Evolutionary conservation across 2,329 filamentous ascomycete species (phyloP).

Genomic region (Metarhizium guizhouense): DNA sequence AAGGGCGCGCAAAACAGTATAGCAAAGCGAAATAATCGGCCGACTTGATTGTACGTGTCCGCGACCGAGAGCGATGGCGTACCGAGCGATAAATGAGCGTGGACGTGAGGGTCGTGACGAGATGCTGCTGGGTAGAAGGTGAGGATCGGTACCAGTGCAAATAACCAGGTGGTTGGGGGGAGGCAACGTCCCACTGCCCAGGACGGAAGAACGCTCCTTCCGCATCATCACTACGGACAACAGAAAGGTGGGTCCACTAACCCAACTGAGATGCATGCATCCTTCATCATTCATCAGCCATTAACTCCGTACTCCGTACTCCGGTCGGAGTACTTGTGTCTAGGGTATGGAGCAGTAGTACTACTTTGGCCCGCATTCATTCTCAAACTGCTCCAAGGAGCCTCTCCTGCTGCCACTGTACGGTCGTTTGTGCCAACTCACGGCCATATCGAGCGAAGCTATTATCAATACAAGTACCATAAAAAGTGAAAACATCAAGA

Average conservation of each 20-base stretch:
- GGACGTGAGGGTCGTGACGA: constrained; percentile 8
- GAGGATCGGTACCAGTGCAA: not conserved
- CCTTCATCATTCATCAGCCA: not conserved
- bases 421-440: too few relatives aligned
- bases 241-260: not conserved
- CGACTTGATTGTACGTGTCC: constrained; percentile 10
- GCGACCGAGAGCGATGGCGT: constrained; percentile 17
- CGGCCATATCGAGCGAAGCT: too few relatives aligned
- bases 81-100: constrained; percentile 10
- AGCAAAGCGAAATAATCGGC: constrained; percentile 17
- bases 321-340: too few relatives aligned
- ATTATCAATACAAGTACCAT: too few relatives aligned
- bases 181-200: constrained; percentile 4
- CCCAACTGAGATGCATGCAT: not conserved
- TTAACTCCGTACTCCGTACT: not conserved
- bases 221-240: not conserved
- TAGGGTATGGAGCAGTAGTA: not conserved
- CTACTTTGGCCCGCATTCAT: too few relatives aligned
- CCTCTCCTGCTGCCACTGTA: too few relatives aligned
- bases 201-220: not conserved
- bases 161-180: constrained; percentile 8
- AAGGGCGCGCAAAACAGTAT: constrained; percentile 19
- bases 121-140: constrained; percentile 11
- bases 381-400: too few relatives aligned
- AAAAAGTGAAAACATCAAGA: too few relatives aligned